Evolutionary conservation across 495 filamentous ascomycete genomes (phyloP), one percentile per base, ranked within the genome.

Genomic region (Tuber aestivum): DNA sequence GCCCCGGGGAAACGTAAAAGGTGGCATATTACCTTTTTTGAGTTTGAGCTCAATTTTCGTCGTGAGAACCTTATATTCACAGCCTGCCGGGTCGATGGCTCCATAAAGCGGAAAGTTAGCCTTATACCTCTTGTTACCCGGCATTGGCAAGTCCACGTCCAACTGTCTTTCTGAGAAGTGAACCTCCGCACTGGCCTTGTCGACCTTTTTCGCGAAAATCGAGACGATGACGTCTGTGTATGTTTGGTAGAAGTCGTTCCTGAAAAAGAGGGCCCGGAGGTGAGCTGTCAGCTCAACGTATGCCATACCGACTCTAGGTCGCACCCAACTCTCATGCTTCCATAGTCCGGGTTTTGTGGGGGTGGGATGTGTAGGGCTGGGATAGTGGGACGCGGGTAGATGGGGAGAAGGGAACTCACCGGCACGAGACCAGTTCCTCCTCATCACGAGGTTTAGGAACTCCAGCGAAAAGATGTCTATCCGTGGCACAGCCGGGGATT

Each of bases 201-300:
- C 90, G 80, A 99, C 97, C 86, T 97, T 99, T 87, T 98, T 99
- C 45, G 97, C 88, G 85, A 95, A 99, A 74, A 97, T 90, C 27
- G 93, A 95, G 12, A 93, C 93, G 78, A 96, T 97, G 65, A 97
- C 92, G 32, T 92, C 88, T 12, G 89, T 88, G 37, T 91, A 85
- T 1, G 95, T 98, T 85, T 99, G 95, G 86, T 98, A 99, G 86
- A 95, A 99, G 83, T 99, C 95, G 82, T 91, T 90, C 70, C 93
- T 94, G 75, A 48, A 50, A 48, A 50, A 35, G 32, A 65, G 32
- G 32, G 27, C 35, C 32, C 56, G 35, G 14, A 14, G 14, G 56
- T 41, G 48, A 38, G 56, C 44, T 70, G 56, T 41, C 38, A 7
- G 37, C 40, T 76, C 71, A 78, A 75, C 70, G 38, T 32, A 38